Base-by-base conservation (phyloP, 768 basidiomycete species). In the Dioszegia crocea region DNA sequence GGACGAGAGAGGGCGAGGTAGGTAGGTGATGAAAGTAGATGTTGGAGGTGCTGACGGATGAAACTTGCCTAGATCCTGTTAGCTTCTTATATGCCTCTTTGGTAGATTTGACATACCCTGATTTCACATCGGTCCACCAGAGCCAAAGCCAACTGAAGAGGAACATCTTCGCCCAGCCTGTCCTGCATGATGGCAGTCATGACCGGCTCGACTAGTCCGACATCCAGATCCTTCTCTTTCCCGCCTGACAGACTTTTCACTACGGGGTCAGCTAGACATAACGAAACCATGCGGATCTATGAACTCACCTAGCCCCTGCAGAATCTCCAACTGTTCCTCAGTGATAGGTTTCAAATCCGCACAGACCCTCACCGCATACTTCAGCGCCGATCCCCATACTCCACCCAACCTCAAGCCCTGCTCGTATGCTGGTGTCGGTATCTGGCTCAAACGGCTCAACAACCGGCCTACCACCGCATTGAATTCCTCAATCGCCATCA, bases 151-250 rank as follows among this genome's bases (percentile, higher is more conserved):
- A 89, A 76, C 1, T 78, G 68, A 2, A 87, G 64, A 17, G 80
- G 61, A 27, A 40, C 47, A 39, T 54, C 30, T 9, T 51, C 30
- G 23, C 39, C 38, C 10, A 93, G 77, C n/a, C 82, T 82, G 57
- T 82, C 79, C 70, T 86, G 87, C 41, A 88, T 79, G 17, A 84
- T 79, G 0, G 83, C 82, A 6, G 83, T 82, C 19, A 92, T 63
- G 17, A 91, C 74, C 0, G 88, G 85, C 59, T 96, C 91, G 0
- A 84, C 84, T 9, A 87, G 70, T 63, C 87, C 23, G 1, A 53
- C 36, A 33, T 57, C 48, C 16, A 61, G 49, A 30, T 55, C 48
- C 27, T 53, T 53, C 36, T 26, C 63, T n/a, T 38, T 29, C 3
- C 51, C 51, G 16, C 3, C 6, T 4, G 31, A 8, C 24, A 53